phyloP scores from a whole-genome alignment of 164 flowering plant species.

The Kingdonia uniflora region DNA sequence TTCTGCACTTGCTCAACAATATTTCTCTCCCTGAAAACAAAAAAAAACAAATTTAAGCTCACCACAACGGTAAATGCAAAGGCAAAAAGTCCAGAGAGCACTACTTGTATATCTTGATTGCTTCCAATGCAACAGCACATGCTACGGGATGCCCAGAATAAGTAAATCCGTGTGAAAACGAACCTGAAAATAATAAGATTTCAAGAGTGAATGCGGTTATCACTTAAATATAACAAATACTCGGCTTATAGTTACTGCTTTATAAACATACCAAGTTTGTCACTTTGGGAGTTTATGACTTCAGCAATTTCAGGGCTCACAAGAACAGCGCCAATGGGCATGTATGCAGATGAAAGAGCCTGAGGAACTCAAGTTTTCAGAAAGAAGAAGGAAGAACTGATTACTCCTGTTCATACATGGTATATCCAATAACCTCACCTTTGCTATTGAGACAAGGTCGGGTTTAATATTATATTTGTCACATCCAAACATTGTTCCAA shows the following conservation, averaged over 20 bases:
- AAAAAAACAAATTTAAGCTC: not conserved
- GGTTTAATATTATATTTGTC: conserved; percentile 92
- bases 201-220: too few species aligned
- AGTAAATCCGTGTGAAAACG: conserved; percentile 92
- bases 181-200: conserved; percentile 33
- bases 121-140: conserved; percentile 93
- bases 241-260: too few species aligned
- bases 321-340: conserved; percentile 96
- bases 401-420: not conserved
- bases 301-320: conserved; percentile 88
- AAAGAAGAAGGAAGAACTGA: not conserved
- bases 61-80: not conserved
- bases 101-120: conserved; percentile 86
- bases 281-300: conserved; percentile 83
- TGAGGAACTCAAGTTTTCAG: conserved; percentile 14
- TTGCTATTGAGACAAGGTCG: conserved; percentile 89
- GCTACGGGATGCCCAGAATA: conserved; percentile 98
- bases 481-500: conserved; percentile 93
- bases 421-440: conserved; percentile 34
- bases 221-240: too few species aligned
- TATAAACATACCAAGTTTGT: conserved; percentile 62
- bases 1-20: conserved; percentile 52
- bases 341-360: conserved; percentile 87
- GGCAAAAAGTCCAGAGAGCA: not conserved
- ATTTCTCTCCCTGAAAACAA: conserved; percentile 70